Evolutionary conservation across 2,329 filamentous ascomycete genomes (phyloP).

Genomic region (Monosporascus sp.): DNA sequence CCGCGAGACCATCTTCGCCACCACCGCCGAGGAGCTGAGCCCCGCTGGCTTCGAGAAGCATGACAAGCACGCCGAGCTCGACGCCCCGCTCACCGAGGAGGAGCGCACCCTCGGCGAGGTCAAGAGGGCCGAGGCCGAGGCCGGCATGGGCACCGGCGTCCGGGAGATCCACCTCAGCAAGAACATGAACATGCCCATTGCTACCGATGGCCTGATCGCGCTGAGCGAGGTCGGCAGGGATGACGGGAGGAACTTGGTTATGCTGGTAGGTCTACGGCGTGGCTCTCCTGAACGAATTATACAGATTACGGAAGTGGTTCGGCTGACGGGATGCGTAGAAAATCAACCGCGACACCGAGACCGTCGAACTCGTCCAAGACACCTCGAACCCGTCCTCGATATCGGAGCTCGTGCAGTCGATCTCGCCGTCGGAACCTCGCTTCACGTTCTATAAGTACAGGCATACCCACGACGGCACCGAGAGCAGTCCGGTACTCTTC

Average conservation of each 20-base stretch:
- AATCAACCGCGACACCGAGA: slow-evolving; percentile 67
- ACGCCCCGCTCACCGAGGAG: slow-evolving; percentile 72
- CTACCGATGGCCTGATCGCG: slow-evolving; percentile 58
- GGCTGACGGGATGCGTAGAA: slow-evolving; percentile 38
- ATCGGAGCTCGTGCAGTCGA: slow-evolving; percentile 49
- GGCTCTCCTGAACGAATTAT: background rate
- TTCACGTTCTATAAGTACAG: slow-evolving; percentile 72
- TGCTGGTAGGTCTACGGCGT: slow-evolving; percentile 49
- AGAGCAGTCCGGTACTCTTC: slow-evolving; percentile 62
- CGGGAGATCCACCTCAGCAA: slow-evolving; percentile 55
- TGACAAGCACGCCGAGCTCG: slow-evolving; percentile 58
- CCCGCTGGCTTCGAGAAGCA: slow-evolving; percentile 65
- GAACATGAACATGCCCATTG: slow-evolving; percentile 52
- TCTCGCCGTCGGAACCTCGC: slow-evolving; percentile 64
- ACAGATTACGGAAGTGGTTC: background rate
- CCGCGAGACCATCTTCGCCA: slow-evolving; percentile 69
- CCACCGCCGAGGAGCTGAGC: slow-evolving; percentile 63
- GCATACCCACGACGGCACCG: slow-evolving; percentile 47
- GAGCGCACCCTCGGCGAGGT: slow-evolving; percentile 67
- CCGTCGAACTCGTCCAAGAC: slow-evolving; percentile 57
- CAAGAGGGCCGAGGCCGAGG: slow-evolving; percentile 69
- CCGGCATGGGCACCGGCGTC: slow-evolving; percentile 60
- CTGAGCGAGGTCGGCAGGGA: slow-evolving; percentile 53
- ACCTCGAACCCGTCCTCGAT: slow-evolving; percentile 49
- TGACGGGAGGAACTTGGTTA: slow-evolving; percentile 49